Conservation (phyloP, 2,329 filamentous ascomycete genomes). For the Fusarium hostae region DNA sequence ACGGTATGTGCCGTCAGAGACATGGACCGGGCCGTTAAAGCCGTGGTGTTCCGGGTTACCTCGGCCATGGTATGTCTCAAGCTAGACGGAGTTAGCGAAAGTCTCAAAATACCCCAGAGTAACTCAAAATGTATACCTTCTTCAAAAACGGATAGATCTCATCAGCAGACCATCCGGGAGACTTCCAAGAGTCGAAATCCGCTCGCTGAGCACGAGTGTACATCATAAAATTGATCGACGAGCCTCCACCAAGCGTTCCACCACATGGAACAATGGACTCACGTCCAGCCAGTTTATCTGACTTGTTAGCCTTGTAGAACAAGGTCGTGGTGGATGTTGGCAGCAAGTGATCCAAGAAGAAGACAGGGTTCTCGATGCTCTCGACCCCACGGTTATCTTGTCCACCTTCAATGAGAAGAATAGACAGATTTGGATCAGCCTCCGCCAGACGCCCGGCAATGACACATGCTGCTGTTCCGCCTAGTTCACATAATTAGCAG, state of each 20-base stretch:
- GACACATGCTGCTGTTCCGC: conserved; percentile 48
- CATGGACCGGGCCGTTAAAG: conserved; percentile 63
- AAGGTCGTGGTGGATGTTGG: conserved; percentile 41
- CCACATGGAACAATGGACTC: conserved; percentile 44
- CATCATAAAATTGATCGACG: conserved; percentile 49
- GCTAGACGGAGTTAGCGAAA: conserved; percentile 39
- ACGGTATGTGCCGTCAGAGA: conserved; percentile 62
- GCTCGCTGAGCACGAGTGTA: conserved; percentile 48
- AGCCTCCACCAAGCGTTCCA: conserved; percentile 47
- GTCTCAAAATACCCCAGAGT: not conserved
- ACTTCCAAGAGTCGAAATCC: conserved; percentile 51
- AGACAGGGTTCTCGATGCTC: conserved; percentile 44
- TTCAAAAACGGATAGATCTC: conserved; percentile 49
- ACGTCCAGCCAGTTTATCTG: conserved; percentile 38
- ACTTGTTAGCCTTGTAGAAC: conserved; percentile 44
- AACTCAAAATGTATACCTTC: conserved; percentile 35
- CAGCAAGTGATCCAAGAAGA: conserved; percentile 41
- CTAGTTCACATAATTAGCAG: conserved; percentile 27
- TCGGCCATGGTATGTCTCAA: conserved; percentile 66
- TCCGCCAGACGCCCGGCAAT: conserved; percentile 47
- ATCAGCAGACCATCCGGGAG: conserved; percentile 48
- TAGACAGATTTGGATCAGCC: conserved; percentile 43
- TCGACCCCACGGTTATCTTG: conserved; percentile 44
- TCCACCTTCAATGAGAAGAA: conserved; percentile 49
- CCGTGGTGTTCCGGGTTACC: conserved; percentile 61